Base-by-base conservation (phyloP, 2,329 filamentous ascomycete genomes). In the Juglanconis oblonga region DNA sequence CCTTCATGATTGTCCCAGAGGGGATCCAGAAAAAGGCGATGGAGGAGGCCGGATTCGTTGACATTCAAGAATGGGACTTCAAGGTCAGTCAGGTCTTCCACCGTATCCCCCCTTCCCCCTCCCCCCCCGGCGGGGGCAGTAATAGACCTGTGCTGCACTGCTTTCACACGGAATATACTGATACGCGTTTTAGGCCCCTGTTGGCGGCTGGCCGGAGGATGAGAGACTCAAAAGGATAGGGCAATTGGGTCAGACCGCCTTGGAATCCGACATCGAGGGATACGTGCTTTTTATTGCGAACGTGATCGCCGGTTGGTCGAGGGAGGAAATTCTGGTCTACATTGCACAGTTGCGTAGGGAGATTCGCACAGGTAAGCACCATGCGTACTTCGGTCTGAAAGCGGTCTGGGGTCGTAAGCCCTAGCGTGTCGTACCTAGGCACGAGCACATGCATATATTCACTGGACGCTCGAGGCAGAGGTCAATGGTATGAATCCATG, bases 21-120 rank as follows among this genome's bases (percentile, higher is more conserved):
- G 77, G 80, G 48, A 68, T 85, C 38, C 81, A 82, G 61, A 73
- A 69, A 3, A 83, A 78, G 75, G 68, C 65, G 2, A 82, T 87
- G 71, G 74, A 78, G 67, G 77, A 81, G 33, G 78, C 81, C 1
- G 85, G 85, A 0, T 87, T 85, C 59, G 76, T 81, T 3, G 81
- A 87, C 57, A 77, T 87, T 10, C 73, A 81, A 51, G 79, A 83
- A 64, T 74, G 76, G 38, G 68, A 81, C 13, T 77, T 75, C 64
- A 85, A 83, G 69, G 74, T 87, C 29, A 52, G 67, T 59, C n/a
- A n/a, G 5, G 13, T 13, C 5, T 10, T 29, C 45, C 24, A 24
- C 24, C 24, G 24, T 24, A 31, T 5, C 17, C 45, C 17, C 9
- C 9, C 8, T 17, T 17, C 44, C 14, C 17, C 24, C 24, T 2